Evolutionary conservation across 371 early-diverging fungal genomes (phyloP), one percentile per base, ranked within the genome.

Genomic region (Batkoa obscura): DNA sequence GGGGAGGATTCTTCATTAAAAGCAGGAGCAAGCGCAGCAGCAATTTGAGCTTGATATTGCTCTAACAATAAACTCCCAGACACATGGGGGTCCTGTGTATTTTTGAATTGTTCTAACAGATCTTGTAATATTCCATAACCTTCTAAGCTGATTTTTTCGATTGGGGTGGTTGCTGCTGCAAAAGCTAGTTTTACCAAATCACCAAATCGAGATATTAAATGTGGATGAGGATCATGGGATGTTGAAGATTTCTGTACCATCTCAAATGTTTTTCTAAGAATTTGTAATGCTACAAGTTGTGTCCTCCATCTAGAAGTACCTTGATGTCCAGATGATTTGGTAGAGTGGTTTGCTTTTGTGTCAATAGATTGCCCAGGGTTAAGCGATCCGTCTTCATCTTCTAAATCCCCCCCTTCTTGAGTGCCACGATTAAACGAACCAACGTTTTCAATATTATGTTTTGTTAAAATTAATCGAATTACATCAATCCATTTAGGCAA

Each of bases 41-140:
- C 81, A 48, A 90, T 87, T 64, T 90, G 91, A 0, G 91, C 74
- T 60, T 88, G 87, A 61, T 88, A 91, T 59, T 89, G 90, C 62
- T 88, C 92, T 46, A 91, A 64, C 0, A 91, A 66, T 0, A 80
- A 67, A 57, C 81, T 82, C 50, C 75, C 90, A 31, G 83, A 83
- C 48, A 83, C 72, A 59, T 91, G 90, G 8, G 89, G 88, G 68
- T 88, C 91, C 4, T 66, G 61, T 0, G 81, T 76, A 4, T 63
- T 58, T 2, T 78, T 68, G 62, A 80, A 90, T 59, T 70, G 78
- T 68, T 81, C 81, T 35, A 81, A 72, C 0, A 88, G 72, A 61
- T 81, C 80, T 43, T 80, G 70, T 46, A 91, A 64, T 33, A 91
- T 58, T 6, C 64, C 58, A 41, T 88, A 72, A 31, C 92, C 92